phyloP scores from a whole-genome alignment of 768 basidiomycete species.

The Boletus sp. region DNA sequence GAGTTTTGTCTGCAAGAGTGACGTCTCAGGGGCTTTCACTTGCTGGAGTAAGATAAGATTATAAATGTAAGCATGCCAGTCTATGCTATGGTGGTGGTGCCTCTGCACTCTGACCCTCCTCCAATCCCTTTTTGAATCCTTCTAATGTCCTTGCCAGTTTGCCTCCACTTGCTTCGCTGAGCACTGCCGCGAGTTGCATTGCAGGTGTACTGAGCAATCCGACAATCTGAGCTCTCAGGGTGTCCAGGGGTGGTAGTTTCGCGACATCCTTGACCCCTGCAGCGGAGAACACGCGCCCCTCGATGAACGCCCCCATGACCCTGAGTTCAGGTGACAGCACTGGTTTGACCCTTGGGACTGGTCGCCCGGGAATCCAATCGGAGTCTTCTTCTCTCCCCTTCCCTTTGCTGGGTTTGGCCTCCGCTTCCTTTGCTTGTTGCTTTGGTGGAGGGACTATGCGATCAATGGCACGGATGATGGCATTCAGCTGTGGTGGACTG shows the following conservation, averaged over 20 bases:
- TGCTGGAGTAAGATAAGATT: not conserved
- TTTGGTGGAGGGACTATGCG: conserved; percentile 60
- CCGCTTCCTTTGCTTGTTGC: conserved; percentile 49
- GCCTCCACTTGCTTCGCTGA: conserved; percentile 68
- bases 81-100: conserved; percentile 20
- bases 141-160: conserved; percentile 68
- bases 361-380: conserved; percentile 61
- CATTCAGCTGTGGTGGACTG: conserved; percentile 68
- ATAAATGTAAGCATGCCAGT: conserved; percentile 8
- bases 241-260: conserved; percentile 74
- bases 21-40: not conserved
- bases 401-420: conserved; percentile 39
- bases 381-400: conserved; percentile 61
- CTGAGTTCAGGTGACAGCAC: conserved; percentile 60
- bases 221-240: conserved; percentile 77
- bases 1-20: conserved; percentile 61
- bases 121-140: conserved; percentile 66
- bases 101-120: conserved; percentile 40
- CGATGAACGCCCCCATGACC: conserved; percentile 77
- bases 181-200: conserved; percentile 65
- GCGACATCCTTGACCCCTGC: conserved; percentile 59
- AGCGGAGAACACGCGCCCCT: conserved; percentile 65
- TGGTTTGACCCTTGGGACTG: conserved; percentile 57
- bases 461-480: conserved; percentile 63
- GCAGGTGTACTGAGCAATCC: conserved; percentile 77